Percentiles rank a stretch among this genome's conserved stretches.
These are phyloP conservation scores for Exophiala aquamarina DNA, from an alignment of 2,329 filamentous ascomycete species.

Conservation along the genomic window DNA sequence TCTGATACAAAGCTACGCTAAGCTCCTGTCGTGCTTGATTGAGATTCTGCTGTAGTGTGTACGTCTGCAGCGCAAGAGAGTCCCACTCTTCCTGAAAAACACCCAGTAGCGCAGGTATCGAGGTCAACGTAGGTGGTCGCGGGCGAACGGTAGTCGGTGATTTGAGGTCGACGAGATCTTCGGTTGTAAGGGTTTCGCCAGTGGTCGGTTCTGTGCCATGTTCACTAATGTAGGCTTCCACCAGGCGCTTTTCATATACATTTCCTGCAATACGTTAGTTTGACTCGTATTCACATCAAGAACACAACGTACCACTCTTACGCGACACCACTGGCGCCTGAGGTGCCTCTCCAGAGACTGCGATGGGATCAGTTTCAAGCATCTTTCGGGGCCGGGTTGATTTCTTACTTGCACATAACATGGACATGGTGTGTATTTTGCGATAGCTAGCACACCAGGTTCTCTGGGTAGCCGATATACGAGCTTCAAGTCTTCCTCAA, in stretches of 20 bases:
- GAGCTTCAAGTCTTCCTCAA: too few relatives aligned
- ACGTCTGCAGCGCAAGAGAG: conserved; percentile 84
- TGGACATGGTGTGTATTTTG: too few relatives aligned
- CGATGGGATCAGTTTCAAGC: background rate
- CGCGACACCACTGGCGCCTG: conserved; percentile 92
- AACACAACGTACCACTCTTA: conserved; percentile 72
- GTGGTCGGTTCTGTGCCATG: conserved; percentile 90
- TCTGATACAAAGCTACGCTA: conserved; percentile 89
- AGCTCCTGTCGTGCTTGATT: conserved; percentile 90
- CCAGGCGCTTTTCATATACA: conserved; percentile 91
- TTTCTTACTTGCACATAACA: conserved; percentile 26
- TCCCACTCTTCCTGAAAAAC: conserved; percentile 99
- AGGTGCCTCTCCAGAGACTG: conserved; percentile 95
- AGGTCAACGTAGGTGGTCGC: conserved; percentile 88
- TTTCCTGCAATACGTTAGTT: conserved; percentile 58
- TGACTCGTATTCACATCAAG: too few relatives aligned
- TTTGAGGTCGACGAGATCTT: conserved; percentile 87
- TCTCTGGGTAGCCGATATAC: too few relatives aligned
- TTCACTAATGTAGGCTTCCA: conserved; percentile 92
- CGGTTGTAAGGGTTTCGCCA: conserved; percentile 76
- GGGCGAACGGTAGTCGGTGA: conserved; percentile 80
- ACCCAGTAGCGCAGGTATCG: conserved; percentile 88
- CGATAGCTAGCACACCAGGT: too few relatives aligned
- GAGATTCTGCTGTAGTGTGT: conserved; percentile 85
- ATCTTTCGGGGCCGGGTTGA: too few relatives aligned